Percentiles rank a stretch among this genome's conserved stretches.
These are phyloP conservation scores for Gracilariopsis chorda DNA, from an alignment of 23 red algal species.

Conservation along the genomic window DNA sequence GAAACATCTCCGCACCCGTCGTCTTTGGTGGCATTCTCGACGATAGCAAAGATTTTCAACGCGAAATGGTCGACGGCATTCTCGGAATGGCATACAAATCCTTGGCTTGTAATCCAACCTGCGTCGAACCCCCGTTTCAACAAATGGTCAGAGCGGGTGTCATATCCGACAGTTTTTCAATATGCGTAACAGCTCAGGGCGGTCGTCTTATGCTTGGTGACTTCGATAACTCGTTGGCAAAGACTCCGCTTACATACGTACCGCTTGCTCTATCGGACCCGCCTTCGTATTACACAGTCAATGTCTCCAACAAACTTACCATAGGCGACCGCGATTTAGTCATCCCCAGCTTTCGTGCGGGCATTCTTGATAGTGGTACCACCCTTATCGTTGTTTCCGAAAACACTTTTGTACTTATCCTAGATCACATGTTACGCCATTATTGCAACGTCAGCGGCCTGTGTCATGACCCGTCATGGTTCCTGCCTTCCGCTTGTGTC, in stretches of 20 bases:
- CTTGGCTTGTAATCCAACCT: constrained; percentile 90
- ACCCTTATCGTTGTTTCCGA: constrained; percentile 83
- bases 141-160: constrained; percentile 77
- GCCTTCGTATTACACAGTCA: constrained; percentile 68
- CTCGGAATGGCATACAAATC: constrained; percentile 86
- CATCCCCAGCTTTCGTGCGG: constrained; percentile 40
- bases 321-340: constrained; percentile 49
- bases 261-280: constrained; percentile 73
- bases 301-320: constrained; percentile 41
- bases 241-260: constrained; percentile 34
- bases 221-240: constrained; percentile 48
- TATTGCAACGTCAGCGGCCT: constrained; percentile 76
- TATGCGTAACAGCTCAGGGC: constrained; percentile 69
- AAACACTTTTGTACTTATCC: constrained; percentile 44
- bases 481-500: constrained; percentile 54
- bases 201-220: constrained; percentile 89
- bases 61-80: constrained; percentile 83
- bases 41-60: constrained; percentile 71
- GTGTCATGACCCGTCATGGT: constrained; percentile 56
- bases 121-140: constrained; percentile 86
- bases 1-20: constrained; percentile 62
- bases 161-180: constrained; percentile 71
- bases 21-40: constrained; percentile 78
- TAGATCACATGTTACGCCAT: constrained; percentile 60
- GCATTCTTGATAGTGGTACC: constrained; percentile 92